These are phyloP conservation scores for Hypomontagnella submonticulosa DNA, from an alignment of 495 filamentous ascomycete species.

Conservation along the genomic window DNA sequence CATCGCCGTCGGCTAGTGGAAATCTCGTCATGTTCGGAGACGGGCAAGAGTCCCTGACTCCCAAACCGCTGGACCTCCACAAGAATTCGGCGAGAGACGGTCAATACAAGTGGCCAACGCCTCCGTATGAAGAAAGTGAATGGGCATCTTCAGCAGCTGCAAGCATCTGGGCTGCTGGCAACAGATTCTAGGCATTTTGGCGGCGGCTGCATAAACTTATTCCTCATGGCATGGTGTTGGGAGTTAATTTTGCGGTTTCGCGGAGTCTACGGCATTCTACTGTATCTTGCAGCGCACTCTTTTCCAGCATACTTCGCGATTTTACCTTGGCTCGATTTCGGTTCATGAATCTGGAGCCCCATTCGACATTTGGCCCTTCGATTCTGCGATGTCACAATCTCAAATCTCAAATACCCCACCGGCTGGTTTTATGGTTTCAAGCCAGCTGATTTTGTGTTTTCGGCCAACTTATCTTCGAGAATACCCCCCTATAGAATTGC, in stretches of 20 bases:
- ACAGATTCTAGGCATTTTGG: constrained; percentile 57
- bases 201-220: constrained; percentile 44
- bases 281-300: constrained; percentile 39
- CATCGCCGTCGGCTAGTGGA: constrained; percentile 86
- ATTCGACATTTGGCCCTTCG: constrained; percentile 42
- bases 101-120: constrained; percentile 90
- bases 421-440: constrained; percentile 38
- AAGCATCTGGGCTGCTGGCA: constrained; percentile 77
- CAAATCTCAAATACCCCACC: constrained; percentile 49
- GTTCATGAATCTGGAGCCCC: constrained; percentile 44
- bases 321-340: constrained; percentile 49
- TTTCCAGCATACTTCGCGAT: constrained; percentile 44
- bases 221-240: constrained; percentile 45
- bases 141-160: constrained; percentile 85
- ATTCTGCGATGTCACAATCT: constrained; percentile 46
- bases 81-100: constrained; percentile 56
- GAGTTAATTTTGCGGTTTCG: constrained; percentile 40
- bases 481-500: constrained; percentile 57
- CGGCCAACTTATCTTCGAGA: constrained; percentile 49
- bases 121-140: constrained; percentile 87
- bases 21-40: constrained; percentile 77
- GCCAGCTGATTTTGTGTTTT: constrained; percentile 45
- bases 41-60: constrained; percentile 69
- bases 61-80: constrained; percentile 65
- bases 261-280: constrained; percentile 45